Evolutionary conservation across 352 stramenopile species (phyloP), one percentile per base, ranked within the genome.

Genomic region (Sclerospora graminicola): DNA sequence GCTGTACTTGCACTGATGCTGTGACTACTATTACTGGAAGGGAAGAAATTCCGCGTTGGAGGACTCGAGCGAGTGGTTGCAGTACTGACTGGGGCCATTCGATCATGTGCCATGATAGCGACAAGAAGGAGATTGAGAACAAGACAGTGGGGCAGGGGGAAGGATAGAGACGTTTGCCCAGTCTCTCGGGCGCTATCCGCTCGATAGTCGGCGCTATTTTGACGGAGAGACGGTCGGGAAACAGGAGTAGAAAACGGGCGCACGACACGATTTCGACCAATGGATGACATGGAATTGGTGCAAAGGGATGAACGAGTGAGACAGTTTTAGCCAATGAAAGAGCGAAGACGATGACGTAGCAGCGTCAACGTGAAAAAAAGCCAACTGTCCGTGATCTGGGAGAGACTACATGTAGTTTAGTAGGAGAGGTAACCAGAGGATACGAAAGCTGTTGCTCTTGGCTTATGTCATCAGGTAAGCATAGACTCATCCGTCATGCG

Each of bases 21-120:
- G 24, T 41, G 44, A 47, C 21, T 52, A 30, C 46, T 60, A 41
- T 36, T 38, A 15, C 28, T 15, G 1, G 47, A 55, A 2, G 57
- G 54, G 16, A 69, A 32, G 39, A 66, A 36, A 35, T 60, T 65
- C 13, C 60, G 55, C 13, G 60, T 44, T 34, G 54, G 51, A 18
- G 46, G 53, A 6, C 46, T 32, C 6, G 21, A 33, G 4, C 54
- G 48, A 20, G 51, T 46, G 9, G 51, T 44, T 7, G 36, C 36
- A n/a, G 44, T 20, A 11, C 48, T 45, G 14, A 57, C 52, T 33
- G 58, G 26, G 24, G 41, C 36, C 41, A 42, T 41, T 21, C 52
- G 60, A 39, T 66, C 48, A 41, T 70, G 60, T 38, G 57, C 60
- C 60, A 70, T 70, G 21, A 18, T 13, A n/a, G 9, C 23, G 16